Evolutionary conservation across 441 rosid species (phyloP).

Genomic region (Populus hybrid): DNA sequence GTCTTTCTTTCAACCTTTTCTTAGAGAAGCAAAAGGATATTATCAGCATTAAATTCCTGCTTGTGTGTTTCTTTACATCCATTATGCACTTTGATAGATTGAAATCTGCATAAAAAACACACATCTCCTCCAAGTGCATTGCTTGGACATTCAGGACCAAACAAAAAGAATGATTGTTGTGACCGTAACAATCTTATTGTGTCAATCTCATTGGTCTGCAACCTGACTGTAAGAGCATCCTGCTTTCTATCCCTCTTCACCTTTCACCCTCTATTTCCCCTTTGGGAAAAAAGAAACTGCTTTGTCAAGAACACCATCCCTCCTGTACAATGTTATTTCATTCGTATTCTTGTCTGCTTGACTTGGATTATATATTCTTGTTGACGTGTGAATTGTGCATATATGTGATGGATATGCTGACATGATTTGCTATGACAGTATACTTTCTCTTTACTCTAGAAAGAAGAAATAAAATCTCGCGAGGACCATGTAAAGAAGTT

Average conservation of each 20-base stretch:
- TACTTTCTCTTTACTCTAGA: constrained; percentile 37
- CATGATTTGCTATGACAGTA: background rate
- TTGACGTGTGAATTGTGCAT: background rate
- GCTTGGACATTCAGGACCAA: background rate
- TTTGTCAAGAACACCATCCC: no score
- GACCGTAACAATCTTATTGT: background rate
- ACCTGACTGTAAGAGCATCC: background rate
- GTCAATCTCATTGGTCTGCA: background rate
- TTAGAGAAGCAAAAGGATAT: background rate
- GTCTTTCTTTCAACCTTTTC: background rate
- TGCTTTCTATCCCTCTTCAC: background rate
- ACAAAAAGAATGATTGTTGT: background rate
- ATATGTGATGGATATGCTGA: background rate
- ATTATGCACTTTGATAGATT: background rate
- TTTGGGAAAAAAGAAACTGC: background rate
- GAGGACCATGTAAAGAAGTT: constrained; percentile 88
- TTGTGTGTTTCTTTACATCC: background rate
- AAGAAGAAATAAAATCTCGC: constrained; percentile 84
- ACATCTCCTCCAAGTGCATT: background rate
- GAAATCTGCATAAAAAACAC: background rate
- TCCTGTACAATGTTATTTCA: background rate
- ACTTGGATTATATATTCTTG: background rate
- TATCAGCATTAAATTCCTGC: background rate
- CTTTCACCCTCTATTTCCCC: background rate
- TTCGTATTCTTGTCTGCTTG: background rate